Conservation (phyloP, 129 eudicot genomes). For the Escallonia rubra region DNA sequence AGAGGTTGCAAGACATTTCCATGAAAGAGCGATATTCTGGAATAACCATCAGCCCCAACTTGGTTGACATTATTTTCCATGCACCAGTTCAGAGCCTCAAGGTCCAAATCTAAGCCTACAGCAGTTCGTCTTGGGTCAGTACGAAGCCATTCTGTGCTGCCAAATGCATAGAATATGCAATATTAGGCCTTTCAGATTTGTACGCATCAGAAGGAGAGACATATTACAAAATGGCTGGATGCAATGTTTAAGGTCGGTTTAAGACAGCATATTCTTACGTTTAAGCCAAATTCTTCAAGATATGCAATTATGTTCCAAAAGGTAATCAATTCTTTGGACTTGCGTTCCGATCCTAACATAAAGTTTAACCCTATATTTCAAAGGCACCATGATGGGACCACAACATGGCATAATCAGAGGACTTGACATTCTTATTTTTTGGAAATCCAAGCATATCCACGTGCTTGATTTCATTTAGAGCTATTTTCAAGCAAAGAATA, state of each 20-base stretch:
- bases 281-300: no score
- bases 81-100: constrained; percentile 90
- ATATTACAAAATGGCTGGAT: neutral
- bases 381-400: neutral
- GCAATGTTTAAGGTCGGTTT: neutral
- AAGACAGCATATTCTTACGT: neutral
- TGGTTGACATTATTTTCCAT: constrained; percentile 75
- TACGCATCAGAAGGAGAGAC: neutral
- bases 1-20: constrained; percentile 93
- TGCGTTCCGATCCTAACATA: no score
- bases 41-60: constrained; percentile 62
- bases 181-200: neutral
- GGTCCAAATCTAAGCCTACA: constrained; percentile 82
- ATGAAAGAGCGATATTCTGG: constrained; percentile 76
- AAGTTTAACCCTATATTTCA: neutral
- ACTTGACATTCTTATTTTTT: no score
- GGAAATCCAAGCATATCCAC: no score
- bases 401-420: no score
- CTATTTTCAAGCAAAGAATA: no score
- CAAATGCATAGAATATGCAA: constrained; percentile 11
- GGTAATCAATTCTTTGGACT: no score
- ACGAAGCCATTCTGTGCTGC: constrained; percentile 92
- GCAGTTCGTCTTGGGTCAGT: constrained; percentile 82
- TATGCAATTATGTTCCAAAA: no score
- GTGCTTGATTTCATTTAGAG: no score